Evolutionary conservation across 1,284 basidiomycete species (phyloP).

Genomic region (Phenoliferia sp.): DNA sequence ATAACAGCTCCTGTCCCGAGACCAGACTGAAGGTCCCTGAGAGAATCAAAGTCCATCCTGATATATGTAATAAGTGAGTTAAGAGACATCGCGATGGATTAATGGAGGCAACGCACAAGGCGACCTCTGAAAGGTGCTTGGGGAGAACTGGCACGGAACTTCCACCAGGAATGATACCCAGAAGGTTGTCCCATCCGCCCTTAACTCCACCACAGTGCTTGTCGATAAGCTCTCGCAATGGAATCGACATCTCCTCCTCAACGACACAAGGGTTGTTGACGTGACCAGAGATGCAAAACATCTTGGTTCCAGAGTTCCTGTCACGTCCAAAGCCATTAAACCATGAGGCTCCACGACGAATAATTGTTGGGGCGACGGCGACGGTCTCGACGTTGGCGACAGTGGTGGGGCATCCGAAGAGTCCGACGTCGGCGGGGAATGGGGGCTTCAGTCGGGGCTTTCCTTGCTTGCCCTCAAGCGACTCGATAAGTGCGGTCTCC

Average conservation of each 20-base stretch:
- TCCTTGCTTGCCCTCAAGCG: constrained; percentile 93
- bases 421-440: constrained; percentile 95
- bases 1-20: constrained; percentile 97
- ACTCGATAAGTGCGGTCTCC: constrained; percentile 96
- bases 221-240: constrained; percentile 86
- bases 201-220: constrained; percentile 92
- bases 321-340: constrained; percentile 89
- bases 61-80: constrained; percentile 9
- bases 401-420: constrained; percentile 94
- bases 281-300: constrained; percentile 93
- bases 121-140: constrained; percentile 71
- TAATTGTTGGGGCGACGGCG: constrained; percentile 94
- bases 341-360: constrained; percentile 84
- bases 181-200: constrained; percentile 93
- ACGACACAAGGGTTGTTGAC: constrained; percentile 98
- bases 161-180: constrained; percentile 92
- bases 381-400: constrained; percentile 99
- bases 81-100: neutral
- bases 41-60: constrained; percentile 95
- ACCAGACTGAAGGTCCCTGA: constrained; percentile 90
- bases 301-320: constrained; percentile 90
- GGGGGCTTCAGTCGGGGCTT: constrained; percentile 98
- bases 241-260: constrained; percentile 99
- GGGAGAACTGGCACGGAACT: constrained; percentile 93
- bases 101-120: constrained; percentile 59